These are phyloP conservation scores for Tardiomyces digboiensis DNA, from an alignment of 1,139 yeast genomes.

Conservation along the genomic window DNA sequence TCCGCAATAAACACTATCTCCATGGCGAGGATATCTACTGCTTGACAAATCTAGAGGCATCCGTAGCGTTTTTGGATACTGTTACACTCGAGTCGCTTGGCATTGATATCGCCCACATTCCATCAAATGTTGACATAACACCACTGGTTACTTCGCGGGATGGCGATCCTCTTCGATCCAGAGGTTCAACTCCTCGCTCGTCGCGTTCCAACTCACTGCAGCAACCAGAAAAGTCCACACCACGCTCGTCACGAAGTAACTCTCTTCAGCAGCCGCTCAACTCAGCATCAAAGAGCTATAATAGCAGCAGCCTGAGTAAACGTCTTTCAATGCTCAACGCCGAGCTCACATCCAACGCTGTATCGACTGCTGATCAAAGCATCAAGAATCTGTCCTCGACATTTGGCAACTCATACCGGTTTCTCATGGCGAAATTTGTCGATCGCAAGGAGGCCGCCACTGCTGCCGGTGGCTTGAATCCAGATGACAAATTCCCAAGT, in stretches of 20 bases:
- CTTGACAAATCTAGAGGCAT: slow-evolving; percentile 56
- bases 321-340: slow-evolving; percentile 13
- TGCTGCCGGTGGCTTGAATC: slow-evolving; percentile 2
- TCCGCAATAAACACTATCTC: slow-evolving; percentile 38
- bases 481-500: slow-evolving; percentile 11
- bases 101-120: slow-evolving; percentile 10
- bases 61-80: slow-evolving; percentile 43
- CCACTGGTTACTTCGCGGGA: slow-evolving; percentile 10
- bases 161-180: slow-evolving; percentile 10
- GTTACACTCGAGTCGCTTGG: slow-evolving; percentile 34
- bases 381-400: slow-evolving; percentile 22
- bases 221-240: slow-evolving; percentile 3
- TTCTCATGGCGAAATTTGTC: slow-evolving; percentile 21
- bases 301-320: neutral
- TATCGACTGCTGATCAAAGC: slow-evolving; percentile 22
- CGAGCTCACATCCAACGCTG: slow-evolving; percentile 17
- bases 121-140: slow-evolving; percentile 16
- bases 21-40: slow-evolving; percentile 48
- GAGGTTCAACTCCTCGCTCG: neutral
- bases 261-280: slow-evolving; percentile 7
- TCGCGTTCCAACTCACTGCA: slow-evolving; percentile 6
- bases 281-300: slow-evolving; percentile 3
- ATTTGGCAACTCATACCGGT: slow-evolving; percentile 24
- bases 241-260: slow-evolving; percentile 12
- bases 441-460: slow-evolving; percentile 9